Evolutionary conservation across 176 grass and related monocot species (phyloP).

Genomic region (Saccharum spontaneum): DNA sequence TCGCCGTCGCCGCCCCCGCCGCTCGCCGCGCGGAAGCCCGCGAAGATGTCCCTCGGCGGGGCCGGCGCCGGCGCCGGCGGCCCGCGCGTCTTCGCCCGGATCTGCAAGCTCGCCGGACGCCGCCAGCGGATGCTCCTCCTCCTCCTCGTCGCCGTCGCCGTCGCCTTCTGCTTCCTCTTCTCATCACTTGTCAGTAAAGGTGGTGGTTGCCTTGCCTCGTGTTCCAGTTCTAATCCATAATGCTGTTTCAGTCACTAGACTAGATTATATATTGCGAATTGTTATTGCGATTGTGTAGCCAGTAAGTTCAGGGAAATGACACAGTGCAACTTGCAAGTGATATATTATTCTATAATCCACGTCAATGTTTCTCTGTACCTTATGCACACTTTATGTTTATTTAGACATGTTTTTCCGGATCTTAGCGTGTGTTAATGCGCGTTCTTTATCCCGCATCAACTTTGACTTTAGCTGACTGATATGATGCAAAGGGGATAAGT

Average conservation of each 20-base stretch:
- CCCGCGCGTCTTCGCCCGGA: constrained; percentile 52
- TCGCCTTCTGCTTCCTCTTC: constrained; percentile 51
- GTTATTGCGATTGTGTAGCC: background rate
- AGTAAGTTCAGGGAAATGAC: constrained; percentile 5
- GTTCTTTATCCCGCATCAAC: constrained; percentile 13
- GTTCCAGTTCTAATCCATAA: constrained; percentile 2
- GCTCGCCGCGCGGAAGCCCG: constrained; percentile 43
- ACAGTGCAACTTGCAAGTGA: constrained; percentile 19
- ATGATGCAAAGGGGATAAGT: background rate
- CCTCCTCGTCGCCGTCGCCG: constrained; percentile 45
- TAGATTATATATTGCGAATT: background rate
- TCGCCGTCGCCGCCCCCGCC: constrained; percentile 43
- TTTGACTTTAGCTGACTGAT: constrained; percentile 20
- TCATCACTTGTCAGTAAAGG: constrained; percentile 75
- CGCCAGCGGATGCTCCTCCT: constrained; percentile 77
- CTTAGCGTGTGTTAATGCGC: background rate
- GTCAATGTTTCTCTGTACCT: background rate
- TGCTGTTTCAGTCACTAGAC: constrained; percentile 9
- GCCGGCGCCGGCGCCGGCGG: constrained; percentile 27
- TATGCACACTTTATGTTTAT: background rate
- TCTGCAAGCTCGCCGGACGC: constrained; percentile 67
- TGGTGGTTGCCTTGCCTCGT: constrained; percentile 19
- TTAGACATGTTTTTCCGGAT: background rate
- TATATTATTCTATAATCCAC: background rate
- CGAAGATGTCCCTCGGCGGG: constrained; percentile 47